A percentile compares a stretch with the other conserved stretches of the same genome.
phyloP scores from a whole-genome alignment of 257 asterid species.

The Gardenia jasminoides region DNA sequence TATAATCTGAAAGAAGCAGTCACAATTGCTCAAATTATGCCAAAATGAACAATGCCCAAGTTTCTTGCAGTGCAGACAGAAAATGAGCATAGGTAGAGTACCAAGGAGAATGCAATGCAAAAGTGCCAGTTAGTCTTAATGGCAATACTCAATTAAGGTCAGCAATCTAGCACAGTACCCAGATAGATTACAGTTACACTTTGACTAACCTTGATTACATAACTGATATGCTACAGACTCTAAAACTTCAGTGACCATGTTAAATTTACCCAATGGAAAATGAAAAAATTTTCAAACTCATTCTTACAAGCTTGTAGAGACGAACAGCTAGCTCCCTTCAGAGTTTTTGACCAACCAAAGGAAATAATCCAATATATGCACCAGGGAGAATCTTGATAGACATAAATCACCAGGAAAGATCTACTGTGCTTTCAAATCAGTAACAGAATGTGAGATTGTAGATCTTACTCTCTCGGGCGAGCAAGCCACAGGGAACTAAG shows the following conservation, averaged over 20 bases:
- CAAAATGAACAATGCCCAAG: not conserved
- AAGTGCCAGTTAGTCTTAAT: not conserved
- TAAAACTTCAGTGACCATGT: slow-evolving; percentile 10
- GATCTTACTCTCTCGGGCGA: slow-evolving; percentile 71
- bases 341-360: not conserved
- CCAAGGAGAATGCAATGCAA: not conserved
- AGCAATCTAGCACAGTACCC: not conserved
- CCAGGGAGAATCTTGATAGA: slow-evolving; percentile 1
- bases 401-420: slow-evolving; percentile 11
- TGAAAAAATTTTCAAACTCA: slow-evolving; percentile 4
- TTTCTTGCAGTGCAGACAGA: not conserved
- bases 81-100: not conserved
- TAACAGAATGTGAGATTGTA: not conserved
- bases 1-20: not conserved
- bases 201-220: slow-evolving; percentile 13
- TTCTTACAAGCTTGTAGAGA: slow-evolving; percentile 1
- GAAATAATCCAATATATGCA: slow-evolving; percentile 6
- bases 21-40: not conserved
- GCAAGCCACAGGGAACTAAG: slow-evolving; percentile 97
- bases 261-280: slow-evolving; percentile 5
- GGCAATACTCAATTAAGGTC: slow-evolving; percentile 6
- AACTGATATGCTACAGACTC: slow-evolving; percentile 11
- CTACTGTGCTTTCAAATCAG: not conserved
- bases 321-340: not conserved
- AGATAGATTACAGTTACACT: slow-evolving; percentile 1